Percentiles rank a stretch among this genome's conserved stretches.
These are phyloP conservation scores for Massospora cicadina DNA, from an alignment of 371 early-diverging fungal species.

Conservation along the genomic window DNA sequence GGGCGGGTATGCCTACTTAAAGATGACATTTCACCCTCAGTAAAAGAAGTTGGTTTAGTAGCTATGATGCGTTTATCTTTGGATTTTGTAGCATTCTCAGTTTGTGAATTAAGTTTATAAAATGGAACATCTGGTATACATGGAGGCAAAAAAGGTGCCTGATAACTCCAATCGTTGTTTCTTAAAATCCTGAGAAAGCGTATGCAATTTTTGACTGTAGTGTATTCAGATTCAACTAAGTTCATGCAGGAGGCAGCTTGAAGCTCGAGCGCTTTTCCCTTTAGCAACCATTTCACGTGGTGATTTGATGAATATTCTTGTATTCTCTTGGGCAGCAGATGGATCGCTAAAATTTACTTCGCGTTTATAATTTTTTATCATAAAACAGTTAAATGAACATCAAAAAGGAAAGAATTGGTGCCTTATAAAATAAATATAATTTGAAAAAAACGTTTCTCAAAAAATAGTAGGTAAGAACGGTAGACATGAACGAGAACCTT, in stretches of 20 bases:
- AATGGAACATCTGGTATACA: background rate
- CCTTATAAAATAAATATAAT: too few relatives aligned
- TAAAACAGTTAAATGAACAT: background rate
- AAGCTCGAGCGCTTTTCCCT: background rate
- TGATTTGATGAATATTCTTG: background rate
- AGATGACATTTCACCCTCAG: too few relatives aligned
- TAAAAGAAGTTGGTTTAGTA: background rate
- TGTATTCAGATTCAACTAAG: background rate
- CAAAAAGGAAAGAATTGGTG: too few relatives aligned
- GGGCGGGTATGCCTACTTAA: too few relatives aligned
- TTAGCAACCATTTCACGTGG: background rate
- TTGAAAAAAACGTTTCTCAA: too few relatives aligned
- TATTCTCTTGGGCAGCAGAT: background rate
- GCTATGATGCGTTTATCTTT: background rate
- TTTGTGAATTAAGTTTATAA: background rate
- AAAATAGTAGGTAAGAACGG: too few relatives aligned
- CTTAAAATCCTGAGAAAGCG: background rate
- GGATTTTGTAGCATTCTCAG: background rate
- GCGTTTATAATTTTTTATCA: too few relatives aligned
- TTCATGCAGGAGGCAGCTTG: background rate
- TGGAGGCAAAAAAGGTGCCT: background rate
- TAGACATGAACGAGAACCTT: background rate
- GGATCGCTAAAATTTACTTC: background rate
- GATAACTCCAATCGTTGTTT: background rate
- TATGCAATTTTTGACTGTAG: background rate